Evolutionary conservation across 306 rosid genomes (phyloP).

Genomic region (Cyclanthera cordifolia): DNA sequence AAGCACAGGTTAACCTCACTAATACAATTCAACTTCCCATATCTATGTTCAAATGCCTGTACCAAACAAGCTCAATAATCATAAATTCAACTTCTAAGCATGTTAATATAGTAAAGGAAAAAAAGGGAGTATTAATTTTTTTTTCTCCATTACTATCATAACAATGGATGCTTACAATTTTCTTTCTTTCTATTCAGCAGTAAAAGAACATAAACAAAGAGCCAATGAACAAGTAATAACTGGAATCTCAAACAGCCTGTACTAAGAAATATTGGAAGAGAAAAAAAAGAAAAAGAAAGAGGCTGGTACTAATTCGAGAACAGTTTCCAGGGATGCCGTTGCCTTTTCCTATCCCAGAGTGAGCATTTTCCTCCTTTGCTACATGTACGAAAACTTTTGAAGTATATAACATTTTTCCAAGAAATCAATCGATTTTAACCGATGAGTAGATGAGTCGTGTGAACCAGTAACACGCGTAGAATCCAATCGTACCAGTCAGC

Average conservation of each 20-base stretch:
- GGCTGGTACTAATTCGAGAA: neutral
- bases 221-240: conserved; percentile 20
- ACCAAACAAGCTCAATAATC: conserved; percentile 8
- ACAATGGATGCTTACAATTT: conserved; percentile 1
- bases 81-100: too few species aligned
- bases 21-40: too few species aligned
- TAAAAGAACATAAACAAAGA: conserved; percentile 3
- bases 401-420: neutral
- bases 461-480: conserved; percentile 88
- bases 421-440: conserved; percentile 56
- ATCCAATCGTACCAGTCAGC: conserved; percentile 78
- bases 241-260: neutral
- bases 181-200: conserved; percentile 3
- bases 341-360: neutral
- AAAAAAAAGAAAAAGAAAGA: conserved; percentile 39
- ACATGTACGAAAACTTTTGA: neutral
- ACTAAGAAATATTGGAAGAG: conserved; percentile 30
- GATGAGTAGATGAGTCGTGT: conserved; percentile 78
- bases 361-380: neutral
- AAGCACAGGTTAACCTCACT: too few species aligned
- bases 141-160: conserved; percentile 8
- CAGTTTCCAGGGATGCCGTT: neutral
- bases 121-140: neutral
- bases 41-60: too few species aligned
- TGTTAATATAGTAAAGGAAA: too few species aligned